Evolutionary conservation across 441 rosid genomes (phyloP), one percentile per base, ranked within the genome.

Genomic region (Adansonia madagascariensis): DNA sequence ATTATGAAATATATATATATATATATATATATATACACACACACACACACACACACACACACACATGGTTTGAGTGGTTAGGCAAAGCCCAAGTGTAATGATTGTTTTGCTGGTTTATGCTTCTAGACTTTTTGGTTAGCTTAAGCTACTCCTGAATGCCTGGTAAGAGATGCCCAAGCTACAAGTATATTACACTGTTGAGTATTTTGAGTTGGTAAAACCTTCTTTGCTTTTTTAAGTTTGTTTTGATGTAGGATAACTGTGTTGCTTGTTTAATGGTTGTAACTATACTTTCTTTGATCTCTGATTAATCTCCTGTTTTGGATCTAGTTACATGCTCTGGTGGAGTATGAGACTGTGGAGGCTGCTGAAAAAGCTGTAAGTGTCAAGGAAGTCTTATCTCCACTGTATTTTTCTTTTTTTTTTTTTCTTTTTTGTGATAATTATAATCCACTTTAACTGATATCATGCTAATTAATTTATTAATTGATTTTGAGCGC

Each of bases 341-440:
- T 95, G 10, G 97, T 94, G 84, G 98, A 94, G 86, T 95, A 88
- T 73, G 94, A 90, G 75, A 85, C 91, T 17, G 88, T 86, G 44
- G 97, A 95, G 77, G 91, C 94, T 81, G 94, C 98, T 67, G 98
- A 94, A 80, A 91, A 86, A 84, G 97, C 99, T 77, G 99, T 95
- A 84, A 90, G 95, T 82, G 27, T 80, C 8, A 39, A 75, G 14
- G 49, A 50, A 49, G 20, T 74, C n/a, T 63, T 18, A 53, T 41
- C 50, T 67, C 47, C 18, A 62, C 67, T 12, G 66, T 3, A 6
- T 17, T 56, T 56, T 56, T 56, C 61, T 20, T 56, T 56, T 56
- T 12, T 5, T 18, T 56, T 6, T 56, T 56, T 56, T 1, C 24
- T 17, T 59, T 59, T 22, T 22, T 6, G 35, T 27, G 64, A 59